Evolutionary conservation across 2,329 filamentous ascomycete species (phyloP).

Genomic region (Bisporella sp.): DNA sequence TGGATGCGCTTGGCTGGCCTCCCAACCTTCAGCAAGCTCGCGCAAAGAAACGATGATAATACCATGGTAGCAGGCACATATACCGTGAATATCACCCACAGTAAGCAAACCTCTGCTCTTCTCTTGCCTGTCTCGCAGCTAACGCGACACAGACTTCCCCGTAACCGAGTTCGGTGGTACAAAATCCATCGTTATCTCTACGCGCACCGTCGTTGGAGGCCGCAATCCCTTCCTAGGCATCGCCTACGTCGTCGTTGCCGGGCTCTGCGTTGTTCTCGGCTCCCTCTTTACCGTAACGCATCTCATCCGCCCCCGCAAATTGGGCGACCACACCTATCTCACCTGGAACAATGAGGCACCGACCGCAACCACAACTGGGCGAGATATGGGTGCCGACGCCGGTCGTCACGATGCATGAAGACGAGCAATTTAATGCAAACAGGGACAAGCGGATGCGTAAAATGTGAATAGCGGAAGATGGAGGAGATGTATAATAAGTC

Average conservation of each 20-base stretch:
- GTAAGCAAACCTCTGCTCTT: slow-evolving; percentile 45
- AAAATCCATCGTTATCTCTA: slow-evolving; percentile 85
- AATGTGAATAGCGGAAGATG: not conserved
- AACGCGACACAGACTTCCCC: slow-evolving; percentile 60
- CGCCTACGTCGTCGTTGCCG: slow-evolving; percentile 89
- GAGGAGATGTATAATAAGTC: not conserved
- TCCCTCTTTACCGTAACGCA: slow-evolving; percentile 84
- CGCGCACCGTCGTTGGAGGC: slow-evolving; percentile 86
- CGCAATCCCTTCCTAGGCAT: slow-evolving; percentile 95
- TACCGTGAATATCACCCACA: slow-evolving; percentile 65
- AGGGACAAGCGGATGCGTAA: not conserved
- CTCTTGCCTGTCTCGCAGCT: slow-evolving; percentile 11
- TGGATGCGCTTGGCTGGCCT: slow-evolving; percentile 98
- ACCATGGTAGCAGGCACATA: slow-evolving; percentile 68
- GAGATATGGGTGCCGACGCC: slow-evolving; percentile 32
- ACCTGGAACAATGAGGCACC: slow-evolving; percentile 81
- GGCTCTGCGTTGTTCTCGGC: slow-evolving; percentile 84
- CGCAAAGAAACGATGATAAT: slow-evolving; percentile 69
- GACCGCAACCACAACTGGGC: slow-evolving; percentile 46
- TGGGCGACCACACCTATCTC: slow-evolving; percentile 95
- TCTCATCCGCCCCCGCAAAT: slow-evolving; percentile 90
- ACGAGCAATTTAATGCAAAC: not conserved
- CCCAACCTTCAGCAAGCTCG: slow-evolving; percentile 91
- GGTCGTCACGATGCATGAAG: not conserved
- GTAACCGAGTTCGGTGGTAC: slow-evolving; percentile 74